A percentile compares a stretch with the other conserved stretches of the same genome.
Evolutionary conservation across 345 rosid species (phyloP).

Genomic region (Citrus glauca): DNA sequence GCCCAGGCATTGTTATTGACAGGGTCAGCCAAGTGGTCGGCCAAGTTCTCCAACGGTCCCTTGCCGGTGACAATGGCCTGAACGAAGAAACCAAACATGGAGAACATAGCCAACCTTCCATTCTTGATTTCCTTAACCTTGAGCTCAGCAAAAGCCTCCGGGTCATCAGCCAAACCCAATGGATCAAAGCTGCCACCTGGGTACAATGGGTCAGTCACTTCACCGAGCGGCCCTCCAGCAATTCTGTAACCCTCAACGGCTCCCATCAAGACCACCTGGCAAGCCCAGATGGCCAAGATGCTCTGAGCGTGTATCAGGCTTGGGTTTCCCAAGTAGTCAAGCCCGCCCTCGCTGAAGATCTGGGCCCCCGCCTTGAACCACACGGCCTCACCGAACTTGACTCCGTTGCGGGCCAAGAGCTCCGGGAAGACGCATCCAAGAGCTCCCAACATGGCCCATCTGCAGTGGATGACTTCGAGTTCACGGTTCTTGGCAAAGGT

Average conservation of each 20-base stretch:
- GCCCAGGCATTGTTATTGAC: slow-evolving; percentile 94
- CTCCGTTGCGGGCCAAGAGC: slow-evolving; percentile 71
- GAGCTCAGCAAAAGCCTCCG: slow-evolving; percentile 77
- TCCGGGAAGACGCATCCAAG: slow-evolving; percentile 79
- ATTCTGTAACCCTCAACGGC: slow-evolving; percentile 75
- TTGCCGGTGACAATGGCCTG: slow-evolving; percentile 87
- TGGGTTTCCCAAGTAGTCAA: slow-evolving; percentile 84
- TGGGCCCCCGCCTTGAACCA: slow-evolving; percentile 91
- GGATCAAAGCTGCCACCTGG: slow-evolving; percentile 90
- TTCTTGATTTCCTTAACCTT: slow-evolving; percentile 87
- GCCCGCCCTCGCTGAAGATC: slow-evolving; percentile 77
- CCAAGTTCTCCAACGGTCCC: slow-evolving; percentile 75
- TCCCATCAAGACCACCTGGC: slow-evolving; percentile 65
- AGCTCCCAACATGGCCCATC: slow-evolving; percentile 90
- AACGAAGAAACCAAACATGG: slow-evolving; percentile 83
- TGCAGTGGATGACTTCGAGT: slow-evolving; percentile 74
- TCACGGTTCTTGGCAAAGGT: slow-evolving; percentile 91
- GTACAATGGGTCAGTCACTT: slow-evolving; percentile 67
- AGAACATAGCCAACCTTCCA: slow-evolving; percentile 83
- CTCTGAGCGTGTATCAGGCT: slow-evolving; percentile 79
- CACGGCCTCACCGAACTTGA: slow-evolving; percentile 72
- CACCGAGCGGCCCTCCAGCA: slow-evolving; percentile 71
- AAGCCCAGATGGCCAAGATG: slow-evolving; percentile 78
- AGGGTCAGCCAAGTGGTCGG: slow-evolving; percentile 81
- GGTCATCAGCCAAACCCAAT: slow-evolving; percentile 74